phyloP scores from a whole-genome alignment of 495 filamentous ascomycete species.

The Penicillium canariense region DNA sequence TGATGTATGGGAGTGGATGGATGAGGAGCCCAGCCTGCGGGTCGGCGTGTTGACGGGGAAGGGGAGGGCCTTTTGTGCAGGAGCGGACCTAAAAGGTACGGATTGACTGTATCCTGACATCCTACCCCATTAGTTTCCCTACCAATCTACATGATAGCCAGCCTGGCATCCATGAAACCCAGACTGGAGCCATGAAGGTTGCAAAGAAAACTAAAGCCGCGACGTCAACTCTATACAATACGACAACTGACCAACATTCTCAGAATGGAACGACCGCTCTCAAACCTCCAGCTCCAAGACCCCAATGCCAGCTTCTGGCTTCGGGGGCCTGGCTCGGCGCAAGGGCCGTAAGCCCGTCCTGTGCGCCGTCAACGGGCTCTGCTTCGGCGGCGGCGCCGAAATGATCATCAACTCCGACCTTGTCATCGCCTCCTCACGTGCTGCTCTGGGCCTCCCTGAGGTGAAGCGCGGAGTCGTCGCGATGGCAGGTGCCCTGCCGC shows the following conservation, averaged over 20 bases:
- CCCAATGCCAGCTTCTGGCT: slow-evolving; percentile 29
- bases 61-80: slow-evolving; percentile 59
- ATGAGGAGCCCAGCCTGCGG: slow-evolving; percentile 51
- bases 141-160: not conserved
- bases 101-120: not conserved
- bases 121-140: too few species aligned
- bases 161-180: not conserved
- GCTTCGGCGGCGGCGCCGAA: slow-evolving; percentile 74
- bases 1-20: slow-evolving; percentile 55
- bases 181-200: too few species aligned
- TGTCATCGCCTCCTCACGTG: slow-evolving; percentile 54
- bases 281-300: slow-evolving; percentile 10
- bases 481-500: slow-evolving; percentile 68
- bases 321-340: slow-evolving; percentile 47
- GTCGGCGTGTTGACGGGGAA: slow-evolving; percentile 56
- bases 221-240: not conserved
- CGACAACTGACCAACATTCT: slow-evolving; percentile 2
- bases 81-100: slow-evolving; percentile 55
- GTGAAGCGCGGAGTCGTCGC: slow-evolving; percentile 70
- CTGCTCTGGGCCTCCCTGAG: slow-evolving; percentile 67
- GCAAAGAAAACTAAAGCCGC: too few species aligned
- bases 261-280: slow-evolving; percentile 41
- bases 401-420: slow-evolving; percentile 73
- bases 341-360: slow-evolving; percentile 61
- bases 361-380: slow-evolving; percentile 69